Percentiles rank a stretch among this genome's conserved stretches.
Conservation (phyloP, 495 filamentous ascomycete genomes). For the Talaromyces liani region DNA sequence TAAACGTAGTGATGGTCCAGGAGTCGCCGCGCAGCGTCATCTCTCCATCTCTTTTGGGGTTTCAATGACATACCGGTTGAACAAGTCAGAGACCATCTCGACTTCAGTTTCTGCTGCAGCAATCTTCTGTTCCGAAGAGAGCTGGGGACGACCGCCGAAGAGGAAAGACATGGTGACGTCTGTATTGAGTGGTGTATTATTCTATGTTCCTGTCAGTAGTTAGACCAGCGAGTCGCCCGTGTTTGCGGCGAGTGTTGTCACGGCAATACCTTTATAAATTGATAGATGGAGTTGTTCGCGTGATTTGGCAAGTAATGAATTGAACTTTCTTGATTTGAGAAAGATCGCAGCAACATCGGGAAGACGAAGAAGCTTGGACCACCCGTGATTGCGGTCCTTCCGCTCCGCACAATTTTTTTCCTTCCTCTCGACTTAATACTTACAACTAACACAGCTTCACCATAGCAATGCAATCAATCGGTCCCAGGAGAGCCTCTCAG, state of each 20-base stretch:
- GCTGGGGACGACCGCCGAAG: slow-evolving; percentile 76
- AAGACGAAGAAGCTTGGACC: slow-evolving; percentile 28
- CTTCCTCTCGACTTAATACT: slow-evolving; percentile 12
- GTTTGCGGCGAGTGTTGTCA: neutral
- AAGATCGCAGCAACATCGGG: neutral
- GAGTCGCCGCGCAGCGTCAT: neutral
- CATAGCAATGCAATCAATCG: slow-evolving; percentile 31
- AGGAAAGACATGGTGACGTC: slow-evolving; percentile 70
- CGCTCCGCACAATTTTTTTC: slow-evolving; percentile 14
- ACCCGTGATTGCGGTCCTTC: slow-evolving; percentile 19
- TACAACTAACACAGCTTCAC: slow-evolving; percentile 5
- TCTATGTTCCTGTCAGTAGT: neutral
- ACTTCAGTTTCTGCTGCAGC: slow-evolving; percentile 84
- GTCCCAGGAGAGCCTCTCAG: slow-evolving; percentile 24
- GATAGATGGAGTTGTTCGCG: neutral
- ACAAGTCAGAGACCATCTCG: slow-evolving; percentile 94
- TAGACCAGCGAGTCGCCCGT: neutral
- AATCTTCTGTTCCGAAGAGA: slow-evolving; percentile 92
- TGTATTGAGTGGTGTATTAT: neutral
- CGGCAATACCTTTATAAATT: neutral
- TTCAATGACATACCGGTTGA: slow-evolving; percentile 62
- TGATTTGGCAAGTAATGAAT: neutral
- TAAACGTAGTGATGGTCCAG: neutral
- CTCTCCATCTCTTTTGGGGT: neutral
- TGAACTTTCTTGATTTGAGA: neutral